Percentiles rank a stretch among this genome's conserved stretches.
These are phyloP conservation scores for Coemansia sp. DNA, from an alignment of 192 early-diverging fungal genomes.

Conservation along the genomic window DNA sequence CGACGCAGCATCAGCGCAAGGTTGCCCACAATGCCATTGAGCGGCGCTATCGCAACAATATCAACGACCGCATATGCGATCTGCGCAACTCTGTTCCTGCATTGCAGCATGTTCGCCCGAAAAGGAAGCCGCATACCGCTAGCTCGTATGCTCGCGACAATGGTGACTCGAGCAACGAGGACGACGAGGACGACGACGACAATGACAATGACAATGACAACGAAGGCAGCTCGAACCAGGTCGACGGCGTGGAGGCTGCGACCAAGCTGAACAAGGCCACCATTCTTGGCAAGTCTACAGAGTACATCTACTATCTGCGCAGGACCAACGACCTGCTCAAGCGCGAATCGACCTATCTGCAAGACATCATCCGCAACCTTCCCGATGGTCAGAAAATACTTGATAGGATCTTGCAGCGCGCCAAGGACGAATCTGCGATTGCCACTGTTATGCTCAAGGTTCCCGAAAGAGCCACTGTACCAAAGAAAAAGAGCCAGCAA, in stretches of 20 bases:
- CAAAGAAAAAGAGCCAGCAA: conserved; percentile 19
- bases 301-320: conserved; percentile 73
- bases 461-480: conserved; percentile 24
- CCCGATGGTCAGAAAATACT: conserved; percentile 32
- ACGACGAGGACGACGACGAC: conserved; percentile 52
- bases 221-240: conserved; percentile 32
- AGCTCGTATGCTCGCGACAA: conserved; percentile 31
- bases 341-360: conserved; percentile 42
- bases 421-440: conserved; percentile 23
- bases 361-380: conserved; percentile 30
- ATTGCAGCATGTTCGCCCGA: conserved; percentile 54
- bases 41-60: conserved; percentile 91
- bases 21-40: conserved; percentile 96
- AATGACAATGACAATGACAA: conserved; percentile 35
- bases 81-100: conserved; percentile 84
- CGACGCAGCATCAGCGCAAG: conserved; percentile 68
- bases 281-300: conserved; percentile 83
- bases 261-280: conserved; percentile 94
- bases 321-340: conserved; percentile 38
- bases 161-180: conserved; percentile 39
- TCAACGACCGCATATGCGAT: conserved; percentile 91
- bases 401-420: conserved; percentile 17
- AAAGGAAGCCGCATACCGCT: conserved; percentile 38
- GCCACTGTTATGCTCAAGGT: conserved; percentile 28
- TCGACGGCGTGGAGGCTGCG: conserved; percentile 82